Evolutionary conservation across 768 basidiomycete species (phyloP), one percentile per base, ranked within the genome.

Genomic region (Hebeloma cylindrosporum): DNA sequence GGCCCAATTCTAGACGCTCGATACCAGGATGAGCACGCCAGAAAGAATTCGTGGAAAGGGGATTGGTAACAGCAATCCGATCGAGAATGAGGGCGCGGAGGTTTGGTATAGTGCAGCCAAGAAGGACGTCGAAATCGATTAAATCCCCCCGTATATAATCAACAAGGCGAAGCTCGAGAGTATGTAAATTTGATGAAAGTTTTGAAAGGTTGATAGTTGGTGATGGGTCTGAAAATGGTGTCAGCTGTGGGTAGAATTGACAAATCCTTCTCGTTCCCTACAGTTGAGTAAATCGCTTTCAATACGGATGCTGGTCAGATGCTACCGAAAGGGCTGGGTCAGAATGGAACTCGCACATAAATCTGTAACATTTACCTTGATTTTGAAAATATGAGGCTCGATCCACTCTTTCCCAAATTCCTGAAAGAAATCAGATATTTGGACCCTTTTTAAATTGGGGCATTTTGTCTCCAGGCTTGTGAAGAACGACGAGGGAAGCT

Each of bases 261-360:
- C 8, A 17, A 13, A 7, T 17, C 23, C 27, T 18, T 29, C 20
- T 20, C 18, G 7, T n/a, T n/a, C 20, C 2, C n/a, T 3, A 17
- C 39, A 29, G 18, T 40, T 28, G 25, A n/a, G n/a, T n/a, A n/a
- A n/a, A n/a, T n/a, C n/a, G n/a, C n/a, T n/a, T n/a, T n/a, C 39
- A 40, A 29, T 29, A 28, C 27, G n/a, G 30, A 40, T 40, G 39
- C 27, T 40, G 7, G 27, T 29, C 27, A 40, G 13, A 11, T 20
- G 18, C 39, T 40, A 17, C 7, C 23, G n/a, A 29, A 20, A 5
- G 6, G 23, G 14, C 30, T 5, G 30, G 26, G n/a, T 9, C 3
- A 20, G 22, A 14, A 16, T 13, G 5, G 7, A 39, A 9, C 37
- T 7, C 4, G 23, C 18, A 40, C 2, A 27, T 40, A n/a, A n/a